Percentiles rank a stretch among this genome's conserved stretches.
Evolutionary conservation across 768 basidiomycete species (phyloP).

Genomic region (Rossbeevera mucosa): DNA sequence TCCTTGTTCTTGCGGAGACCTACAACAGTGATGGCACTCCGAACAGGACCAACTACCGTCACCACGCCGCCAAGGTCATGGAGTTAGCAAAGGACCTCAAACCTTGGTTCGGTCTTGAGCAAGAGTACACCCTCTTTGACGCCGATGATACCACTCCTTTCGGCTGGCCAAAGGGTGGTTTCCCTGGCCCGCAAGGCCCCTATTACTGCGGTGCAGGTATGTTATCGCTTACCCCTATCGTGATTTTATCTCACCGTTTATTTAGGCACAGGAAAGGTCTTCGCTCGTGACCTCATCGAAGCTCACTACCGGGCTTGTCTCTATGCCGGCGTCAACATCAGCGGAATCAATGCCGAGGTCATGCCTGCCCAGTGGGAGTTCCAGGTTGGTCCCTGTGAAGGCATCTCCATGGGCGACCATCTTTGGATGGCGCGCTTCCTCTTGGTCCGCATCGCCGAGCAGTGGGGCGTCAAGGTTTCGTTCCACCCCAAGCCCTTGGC

Average conservation of each 20-base stretch:
- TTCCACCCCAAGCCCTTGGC: conserved; percentile 98
- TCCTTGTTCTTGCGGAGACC: conserved; percentile 92
- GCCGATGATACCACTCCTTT: conserved; percentile 76
- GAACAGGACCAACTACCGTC: conserved; percentile 93
- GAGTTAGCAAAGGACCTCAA: conserved; percentile 73
- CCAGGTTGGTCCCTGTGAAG: conserved; percentile 98
- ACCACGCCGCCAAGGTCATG: conserved; percentile 93
- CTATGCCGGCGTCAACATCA: conserved; percentile 94
- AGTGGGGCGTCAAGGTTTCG: conserved; percentile 95
- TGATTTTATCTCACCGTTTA: conserved; percentile 8
- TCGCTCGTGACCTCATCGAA: conserved; percentile 97
- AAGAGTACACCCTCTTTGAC: conserved; percentile 98
- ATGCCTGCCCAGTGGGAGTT: conserved; percentile 99
- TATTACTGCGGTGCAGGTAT: conserved; percentile 99
- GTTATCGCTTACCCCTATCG: neutral
- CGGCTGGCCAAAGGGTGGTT: conserved; percentile 99
- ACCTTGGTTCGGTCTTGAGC: conserved; percentile 99
- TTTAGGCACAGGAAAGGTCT: conserved; percentile 91
- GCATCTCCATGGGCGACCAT: conserved; percentile 98
- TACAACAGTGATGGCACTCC: conserved; percentile 99
- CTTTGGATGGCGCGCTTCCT: conserved; percentile 99
- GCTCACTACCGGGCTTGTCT: conserved; percentile 98
- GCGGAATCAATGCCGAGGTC: conserved; percentile 98
- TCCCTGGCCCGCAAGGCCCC: conserved; percentile 98
- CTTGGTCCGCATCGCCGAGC: conserved; percentile 91